Evolutionary conservation across 2,329 filamentous ascomycete species (phyloP), one percentile per base, ranked within the genome.

Genomic region (Penicillium sp.): DNA sequence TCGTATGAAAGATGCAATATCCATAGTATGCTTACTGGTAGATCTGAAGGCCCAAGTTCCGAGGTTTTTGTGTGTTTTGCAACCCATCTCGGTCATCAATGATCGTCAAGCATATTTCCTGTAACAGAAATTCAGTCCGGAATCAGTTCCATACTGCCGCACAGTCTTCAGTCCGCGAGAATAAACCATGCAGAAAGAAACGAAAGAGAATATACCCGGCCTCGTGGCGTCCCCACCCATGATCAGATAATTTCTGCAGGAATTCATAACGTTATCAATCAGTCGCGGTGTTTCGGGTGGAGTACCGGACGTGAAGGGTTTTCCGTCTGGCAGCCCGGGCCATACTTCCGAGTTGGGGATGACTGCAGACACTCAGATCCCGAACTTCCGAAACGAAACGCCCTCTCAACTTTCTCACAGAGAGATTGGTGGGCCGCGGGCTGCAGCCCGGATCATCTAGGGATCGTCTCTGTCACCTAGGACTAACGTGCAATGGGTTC

Each of bases 171-270:
- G 4, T 36, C 32, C 5, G 18, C 18, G 18, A 21, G n/a, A 16
- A 7, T 6, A 36, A 14, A 36, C 2, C 6, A n/a, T 29, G 14
- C 34, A 16, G 13, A 18, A 14, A n/a, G 24, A 8, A n/a, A 13
- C 3, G n/a, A 36, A 34, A 42, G 9, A 36, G n/a, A 45, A 29
- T 7, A 13, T 36, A 36, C 6, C 13, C 13, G 6, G 27, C 31
- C 31, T 44, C 46, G 32, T 49, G 46, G 46, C 46, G 24, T 13
- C 51, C 16, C 52, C 52, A 54, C 52, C 29, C 21, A 36, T 36
- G 52, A 52, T 55, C 52, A 43, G 52, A 55, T 55, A 47, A 52
- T 34, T 34, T 24, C 43, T 43, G 52, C 52, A 43, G 52, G 36
- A 34, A 21, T 21, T 21, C 5, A 16, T 38, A 9, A 7, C 2